phyloP scores from a whole-genome alignment of 1,139 yeast species.

The Candida glucosophila region DNA sequence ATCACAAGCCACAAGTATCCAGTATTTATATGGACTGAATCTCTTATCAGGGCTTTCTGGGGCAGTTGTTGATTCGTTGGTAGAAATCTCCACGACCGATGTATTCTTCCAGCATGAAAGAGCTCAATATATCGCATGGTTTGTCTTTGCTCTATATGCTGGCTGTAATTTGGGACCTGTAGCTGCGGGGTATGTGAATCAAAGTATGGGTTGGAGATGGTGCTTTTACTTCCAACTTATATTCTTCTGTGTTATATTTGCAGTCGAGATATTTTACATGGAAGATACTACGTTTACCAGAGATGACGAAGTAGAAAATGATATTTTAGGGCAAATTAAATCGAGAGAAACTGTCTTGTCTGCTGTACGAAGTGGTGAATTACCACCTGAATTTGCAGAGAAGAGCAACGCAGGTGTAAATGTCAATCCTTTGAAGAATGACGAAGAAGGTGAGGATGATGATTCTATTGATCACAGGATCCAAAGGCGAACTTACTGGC shows the following conservation, averaged over 20 bases:
- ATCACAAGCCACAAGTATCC: constrained; percentile 19
- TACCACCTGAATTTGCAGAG: no score
- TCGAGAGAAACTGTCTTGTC: constrained; percentile 1
- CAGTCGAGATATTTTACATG: constrained; percentile 33
- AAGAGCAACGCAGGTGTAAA: no score
- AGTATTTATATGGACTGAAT: constrained; percentile 21
- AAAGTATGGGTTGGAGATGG: constrained; percentile 37
- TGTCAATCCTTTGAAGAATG: constrained; percentile 9
- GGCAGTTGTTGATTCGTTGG: constrained; percentile 42
- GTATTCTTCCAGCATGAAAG: constrained; percentile 42
- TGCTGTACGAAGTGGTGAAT: neutral
- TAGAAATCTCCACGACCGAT: constrained; percentile 40
- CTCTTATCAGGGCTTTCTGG: constrained; percentile 36
- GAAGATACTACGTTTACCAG: constrained; percentile 34
- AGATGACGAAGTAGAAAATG: constrained; percentile 8
- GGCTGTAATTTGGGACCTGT: constrained; percentile 40
- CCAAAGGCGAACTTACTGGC: constrained; percentile 23
- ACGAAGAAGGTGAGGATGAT: no score
- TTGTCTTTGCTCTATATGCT: constrained; percentile 35
- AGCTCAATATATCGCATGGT: constrained; percentile 28
- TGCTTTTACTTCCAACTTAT: constrained; percentile 38
- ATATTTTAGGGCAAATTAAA: constrained; percentile 10
- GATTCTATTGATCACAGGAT: no score
- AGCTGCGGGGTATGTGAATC: constrained; percentile 34
- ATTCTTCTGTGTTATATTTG: constrained; percentile 34